A percentile compares a stretch with the other conserved stretches of the same genome.
Conservation (phyloP, 1,284 basidiomycete genomes). For the Puccinia triticina region DNA sequence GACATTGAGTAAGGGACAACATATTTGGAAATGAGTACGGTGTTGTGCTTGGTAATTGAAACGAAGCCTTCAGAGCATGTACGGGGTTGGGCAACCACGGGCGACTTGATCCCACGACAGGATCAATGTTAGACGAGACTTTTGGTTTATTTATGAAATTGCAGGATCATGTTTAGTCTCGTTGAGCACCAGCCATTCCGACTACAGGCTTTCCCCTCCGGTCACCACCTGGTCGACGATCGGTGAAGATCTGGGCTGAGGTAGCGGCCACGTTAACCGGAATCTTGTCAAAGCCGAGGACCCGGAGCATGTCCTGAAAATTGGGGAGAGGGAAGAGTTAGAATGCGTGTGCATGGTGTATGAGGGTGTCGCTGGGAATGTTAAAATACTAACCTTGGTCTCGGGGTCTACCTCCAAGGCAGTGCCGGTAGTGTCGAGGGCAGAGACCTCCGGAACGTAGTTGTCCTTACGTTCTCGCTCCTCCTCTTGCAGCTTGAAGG, state of each 20-base stretch:
- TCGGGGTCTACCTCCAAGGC: constrained; percentile 85
- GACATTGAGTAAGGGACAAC: not conserved
- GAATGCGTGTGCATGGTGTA: not conserved
- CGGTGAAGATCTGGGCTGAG: constrained; percentile 55
- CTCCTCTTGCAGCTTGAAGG: constrained; percentile 99
- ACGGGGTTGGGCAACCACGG: not conserved
- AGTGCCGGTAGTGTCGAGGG: constrained; percentile 72
- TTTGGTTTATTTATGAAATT: constrained; percentile 8
- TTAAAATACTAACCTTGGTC: constrained; percentile 68
- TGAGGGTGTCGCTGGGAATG: too few relatives aligned
- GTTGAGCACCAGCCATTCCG: constrained; percentile 50
- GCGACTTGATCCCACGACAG: not conserved
- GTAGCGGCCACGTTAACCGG: constrained; percentile 72
- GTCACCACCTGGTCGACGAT: constrained; percentile 44
- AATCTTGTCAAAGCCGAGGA: constrained; percentile 89
- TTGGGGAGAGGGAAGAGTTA: not conserved
- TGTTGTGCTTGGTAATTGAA: not conserved
- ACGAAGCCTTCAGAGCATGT: not conserved
- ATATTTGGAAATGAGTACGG: not conserved
- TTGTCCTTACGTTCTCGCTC: constrained; percentile 99
- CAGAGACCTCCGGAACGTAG: constrained; percentile 91
- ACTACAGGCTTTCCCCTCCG: constrained; percentile 50
- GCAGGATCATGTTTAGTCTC: constrained; percentile 26
- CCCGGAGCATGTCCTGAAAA: constrained; percentile 70
- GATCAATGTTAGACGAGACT: not conserved